phyloP scores from a whole-genome alignment of 495 filamentous ascomycete genomes.

The Podospora pseudoanserina region DNA sequence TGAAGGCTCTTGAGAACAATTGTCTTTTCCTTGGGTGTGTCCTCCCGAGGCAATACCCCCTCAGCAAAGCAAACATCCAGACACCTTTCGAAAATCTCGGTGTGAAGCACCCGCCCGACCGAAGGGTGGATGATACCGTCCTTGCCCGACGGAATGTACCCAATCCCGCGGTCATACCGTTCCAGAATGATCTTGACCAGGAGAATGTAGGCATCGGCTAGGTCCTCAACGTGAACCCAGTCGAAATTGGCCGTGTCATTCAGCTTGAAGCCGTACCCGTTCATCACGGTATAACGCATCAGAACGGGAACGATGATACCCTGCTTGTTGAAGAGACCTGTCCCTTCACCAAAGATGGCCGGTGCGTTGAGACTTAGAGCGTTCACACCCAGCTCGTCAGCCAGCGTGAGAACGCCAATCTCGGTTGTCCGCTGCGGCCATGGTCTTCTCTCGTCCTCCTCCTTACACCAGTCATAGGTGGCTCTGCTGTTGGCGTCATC shows the following conservation, averaged over 20 bases:
- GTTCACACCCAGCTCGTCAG: constrained; percentile 7
- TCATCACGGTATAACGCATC: constrained; percentile 53
- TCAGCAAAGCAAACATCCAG: constrained; percentile 1
- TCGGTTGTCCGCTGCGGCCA: constrained; percentile 10
- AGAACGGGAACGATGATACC: constrained; percentile 10
- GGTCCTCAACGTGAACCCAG: constrained; percentile 13
- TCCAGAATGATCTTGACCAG: constrained; percentile 5
- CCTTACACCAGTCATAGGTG: constrained; percentile 4
- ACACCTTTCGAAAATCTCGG: constrained; percentile 7
- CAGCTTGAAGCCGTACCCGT: constrained; percentile 66
- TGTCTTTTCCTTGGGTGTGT: not conserved
- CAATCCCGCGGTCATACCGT: not conserved
- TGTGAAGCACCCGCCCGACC: constrained; percentile 4
- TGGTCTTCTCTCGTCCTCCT: not conserved
- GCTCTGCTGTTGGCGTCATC: constrained; percentile 6
- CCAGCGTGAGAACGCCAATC: constrained; percentile 9
- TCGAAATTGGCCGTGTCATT: constrained; percentile 12
- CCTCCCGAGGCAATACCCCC: constrained; percentile 9
- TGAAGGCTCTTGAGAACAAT: not conserved
- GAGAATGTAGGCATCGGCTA: constrained; percentile 8
- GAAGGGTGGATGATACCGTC: constrained; percentile 3
- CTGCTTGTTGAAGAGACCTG: constrained; percentile 13
- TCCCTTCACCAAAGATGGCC: constrained; percentile 10
- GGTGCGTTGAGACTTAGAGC: constrained; percentile 9
- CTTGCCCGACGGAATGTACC: constrained; percentile 3